Base-by-base conservation (phyloP, 441 rosid genomes). In the Populus tomentosa region DNA sequence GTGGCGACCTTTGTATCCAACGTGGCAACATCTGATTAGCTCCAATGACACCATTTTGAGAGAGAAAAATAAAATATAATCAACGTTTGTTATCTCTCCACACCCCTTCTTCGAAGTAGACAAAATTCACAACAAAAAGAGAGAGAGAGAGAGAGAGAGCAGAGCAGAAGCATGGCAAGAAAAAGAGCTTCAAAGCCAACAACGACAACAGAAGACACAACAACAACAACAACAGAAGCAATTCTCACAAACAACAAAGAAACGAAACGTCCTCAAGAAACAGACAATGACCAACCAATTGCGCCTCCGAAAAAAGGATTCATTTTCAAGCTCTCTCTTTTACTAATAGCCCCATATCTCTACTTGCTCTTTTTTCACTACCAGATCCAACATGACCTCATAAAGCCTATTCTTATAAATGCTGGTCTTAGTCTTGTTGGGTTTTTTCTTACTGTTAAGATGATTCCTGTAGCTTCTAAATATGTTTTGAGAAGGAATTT, bases 401-500 rank as follows among this genome's bases (percentile, higher is more conserved):
- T 80, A 85, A 86, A 84, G 75, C 86, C 97, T 63, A 92, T 95
- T 79, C 91, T 95, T 26, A 91, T 91, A 72, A 95, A 90, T 82
- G 98, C 89, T 2, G 88, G 82, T 26, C 91, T 95, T 77, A 88
- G 98, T 83, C 77, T 93, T 26, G 89, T 85, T 7, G 98, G 94
- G 16, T 95, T 90, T 84, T 87, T 89, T 65, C 84, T 87, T 33
- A 90, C 97, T 1, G 88, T 88, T 66, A 92, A 81, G 84, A 67
- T 93, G 90, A 92, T 95, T 62, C 99, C 95, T 13, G 90, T 95
- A 24, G 94, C 99, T 77, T 94, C 99, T 46, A 83, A 84, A 86
- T 95, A 92, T 76, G 95, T 93, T 75, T 73, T 88, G 77, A 86
- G 92, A 84, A 91, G 95, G 75, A 91, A 87, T 77, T 83, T 95